These are phyloP conservation scores for Pleurotus cornucopiae DNA, from an alignment of 768 basidiomycete species.

Conservation along the genomic window DNA sequence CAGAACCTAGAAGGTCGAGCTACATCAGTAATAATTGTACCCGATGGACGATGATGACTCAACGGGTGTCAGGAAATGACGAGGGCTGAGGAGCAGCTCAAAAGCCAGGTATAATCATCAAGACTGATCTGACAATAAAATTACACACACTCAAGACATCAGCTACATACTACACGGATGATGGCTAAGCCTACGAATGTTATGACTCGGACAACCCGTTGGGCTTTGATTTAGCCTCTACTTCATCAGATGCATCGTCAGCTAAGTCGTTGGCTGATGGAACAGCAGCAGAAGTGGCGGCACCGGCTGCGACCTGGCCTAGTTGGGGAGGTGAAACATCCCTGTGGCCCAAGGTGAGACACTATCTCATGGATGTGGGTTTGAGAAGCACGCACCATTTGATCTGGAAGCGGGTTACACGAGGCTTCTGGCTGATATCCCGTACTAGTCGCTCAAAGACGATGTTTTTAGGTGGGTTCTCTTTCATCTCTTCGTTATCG, in stretches of 20 bases:
- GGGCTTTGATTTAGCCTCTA: conserved; percentile 20
- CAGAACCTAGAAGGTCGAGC: too few species aligned
- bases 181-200: conserved; percentile 7
- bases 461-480: conserved; percentile 62
- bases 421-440: conserved; percentile 86
- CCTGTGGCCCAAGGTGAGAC: conserved; percentile 31
- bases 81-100: too few species aligned
- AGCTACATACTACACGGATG: background rate
- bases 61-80: too few species aligned
- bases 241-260: conserved; percentile 25
- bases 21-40: too few species aligned
- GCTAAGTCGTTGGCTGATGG: conserved; percentile 70
- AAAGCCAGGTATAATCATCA: too few species aligned
- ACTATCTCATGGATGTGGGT: background rate
- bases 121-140: background rate
- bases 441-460: conserved; percentile 78
- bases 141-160: background rate
- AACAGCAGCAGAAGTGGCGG: conserved; percentile 68
- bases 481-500: conserved; percentile 89
- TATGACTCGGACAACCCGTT: conserved; percentile 20
- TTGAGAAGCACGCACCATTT: conserved; percentile 58
- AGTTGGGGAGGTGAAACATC: conserved; percentile 55
- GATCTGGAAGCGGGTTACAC: conserved; percentile 91
- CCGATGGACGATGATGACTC: too few species aligned
- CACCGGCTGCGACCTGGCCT: conserved; percentile 44